Conservation (phyloP, 805 yeast species). For the Cyberlindnera maritima region DNA sequence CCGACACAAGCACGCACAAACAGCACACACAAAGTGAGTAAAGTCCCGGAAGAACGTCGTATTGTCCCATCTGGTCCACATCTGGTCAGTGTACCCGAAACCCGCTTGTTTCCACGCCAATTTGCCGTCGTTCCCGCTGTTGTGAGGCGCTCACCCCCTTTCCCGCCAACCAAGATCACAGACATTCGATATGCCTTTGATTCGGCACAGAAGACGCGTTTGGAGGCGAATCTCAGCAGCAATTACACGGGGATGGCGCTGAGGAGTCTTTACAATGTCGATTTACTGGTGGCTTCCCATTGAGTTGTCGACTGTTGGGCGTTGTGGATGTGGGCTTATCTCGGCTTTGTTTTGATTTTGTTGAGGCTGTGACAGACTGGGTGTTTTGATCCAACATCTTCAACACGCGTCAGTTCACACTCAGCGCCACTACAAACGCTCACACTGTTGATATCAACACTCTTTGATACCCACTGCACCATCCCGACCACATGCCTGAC, state of each 20-base stretch:
- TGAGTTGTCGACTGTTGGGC: no score
- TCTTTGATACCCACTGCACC: no score
- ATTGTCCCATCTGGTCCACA: background rate
- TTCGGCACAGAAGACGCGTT: background rate
- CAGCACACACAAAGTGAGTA: conserved; percentile 7
- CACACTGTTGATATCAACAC: no score
- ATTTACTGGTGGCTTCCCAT: no score
- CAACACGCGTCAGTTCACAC: no score
- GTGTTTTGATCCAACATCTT: background rate
- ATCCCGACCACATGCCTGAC: no score
- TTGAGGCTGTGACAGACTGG: background rate
- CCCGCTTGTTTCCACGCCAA: background rate
- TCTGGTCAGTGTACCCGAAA: background rate
- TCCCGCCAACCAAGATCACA: conserved; percentile 1
- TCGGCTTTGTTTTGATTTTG: conserved; percentile 4
- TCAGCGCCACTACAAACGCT: no score
- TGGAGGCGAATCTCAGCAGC: no score
- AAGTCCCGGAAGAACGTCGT: background rate
- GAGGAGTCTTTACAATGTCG: no score
- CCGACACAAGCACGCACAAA: conserved; percentile 1
- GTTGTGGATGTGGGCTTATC: background rate
- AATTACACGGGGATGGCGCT: no score
- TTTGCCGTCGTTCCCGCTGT: background rate
- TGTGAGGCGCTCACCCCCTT: conserved; percentile 1
- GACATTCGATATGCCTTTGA: background rate